A percentile compares a stretch with the other conserved stretches of the same genome.
Evolutionary conservation across 2,329 filamentous ascomycete species (phyloP).

Genomic region (Zasmidium cellare): DNA sequence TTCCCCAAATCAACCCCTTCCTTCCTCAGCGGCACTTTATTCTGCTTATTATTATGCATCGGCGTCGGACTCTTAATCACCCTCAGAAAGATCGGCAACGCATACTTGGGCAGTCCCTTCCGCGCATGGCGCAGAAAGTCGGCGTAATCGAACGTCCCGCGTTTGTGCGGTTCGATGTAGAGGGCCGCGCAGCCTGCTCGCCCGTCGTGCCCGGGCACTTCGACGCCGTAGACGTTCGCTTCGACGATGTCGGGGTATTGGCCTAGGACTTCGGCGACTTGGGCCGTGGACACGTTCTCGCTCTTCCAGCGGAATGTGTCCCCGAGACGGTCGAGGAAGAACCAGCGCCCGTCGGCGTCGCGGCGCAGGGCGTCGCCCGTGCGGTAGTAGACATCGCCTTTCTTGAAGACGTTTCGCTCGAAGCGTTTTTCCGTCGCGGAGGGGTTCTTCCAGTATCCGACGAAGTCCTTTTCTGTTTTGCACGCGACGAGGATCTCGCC

Average conservation of each 20-base stretch:
- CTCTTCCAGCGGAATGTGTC: slow-evolving; percentile 54
- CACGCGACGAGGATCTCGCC: slow-evolving; percentile 74
- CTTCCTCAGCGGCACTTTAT: slow-evolving; percentile 68
- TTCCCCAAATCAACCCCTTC: slow-evolving; percentile 64
- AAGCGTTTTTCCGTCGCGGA: slow-evolving; percentile 63
- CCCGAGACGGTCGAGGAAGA: slow-evolving; percentile 50
- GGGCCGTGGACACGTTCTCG: slow-evolving; percentile 51
- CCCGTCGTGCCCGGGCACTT: slow-evolving; percentile 47
- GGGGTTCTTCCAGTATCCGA: slow-evolving; percentile 69
- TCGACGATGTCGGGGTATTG: slow-evolving; percentile 46
- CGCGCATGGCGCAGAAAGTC: slow-evolving; percentile 60
- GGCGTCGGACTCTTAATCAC: slow-evolving; percentile 58
- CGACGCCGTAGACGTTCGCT: slow-evolving; percentile 51
- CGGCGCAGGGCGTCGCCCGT: slow-evolving; percentile 50
- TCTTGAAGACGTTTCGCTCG: slow-evolving; percentile 46
- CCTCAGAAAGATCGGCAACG: slow-evolving; percentile 72
- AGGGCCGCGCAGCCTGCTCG: slow-evolving; percentile 60
- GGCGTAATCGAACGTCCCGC: slow-evolving; percentile 58
- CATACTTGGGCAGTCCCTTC: slow-evolving; percentile 67
- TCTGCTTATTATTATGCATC: slow-evolving; percentile 78
- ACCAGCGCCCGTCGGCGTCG: slow-evolving; percentile 48
- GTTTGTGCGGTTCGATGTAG: slow-evolving; percentile 54
- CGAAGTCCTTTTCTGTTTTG: slow-evolving; percentile 59
- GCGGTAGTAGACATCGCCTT: slow-evolving; percentile 51
- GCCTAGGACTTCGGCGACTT: slow-evolving; percentile 49